Conservation (phyloP, 164 flowering plant species). For the Vitis riparia region DNA sequence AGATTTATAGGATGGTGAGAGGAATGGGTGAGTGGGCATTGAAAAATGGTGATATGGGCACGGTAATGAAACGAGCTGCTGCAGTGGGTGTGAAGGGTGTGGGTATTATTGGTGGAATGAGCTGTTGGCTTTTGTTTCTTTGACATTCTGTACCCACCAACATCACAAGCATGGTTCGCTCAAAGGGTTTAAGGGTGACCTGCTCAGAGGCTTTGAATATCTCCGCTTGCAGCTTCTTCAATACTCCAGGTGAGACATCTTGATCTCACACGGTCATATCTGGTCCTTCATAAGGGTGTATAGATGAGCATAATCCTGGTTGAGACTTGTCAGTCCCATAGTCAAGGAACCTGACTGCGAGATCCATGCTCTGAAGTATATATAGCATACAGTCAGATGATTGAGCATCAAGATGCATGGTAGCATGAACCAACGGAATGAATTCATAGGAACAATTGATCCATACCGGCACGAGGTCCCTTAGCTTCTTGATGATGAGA, state of each 20-base stretch:
- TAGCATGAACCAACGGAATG: slow-evolving; percentile 33
- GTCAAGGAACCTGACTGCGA: slow-evolving; percentile 39
- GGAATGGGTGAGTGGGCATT: no score
- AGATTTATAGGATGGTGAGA: no score
- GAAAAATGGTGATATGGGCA: no score
- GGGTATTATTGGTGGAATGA: no score
- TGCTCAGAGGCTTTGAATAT: no score
- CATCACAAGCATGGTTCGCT: no score
- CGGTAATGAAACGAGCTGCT: no score
- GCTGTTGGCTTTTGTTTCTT: no score
- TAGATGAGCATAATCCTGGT: slow-evolving; percentile 15
- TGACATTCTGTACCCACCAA: no score
- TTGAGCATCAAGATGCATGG: slow-evolving; percentile 42
- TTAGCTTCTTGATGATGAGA: slow-evolving; percentile 35
- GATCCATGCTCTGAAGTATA: slow-evolving; percentile 69
- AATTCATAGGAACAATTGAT: slow-evolving; percentile 69
- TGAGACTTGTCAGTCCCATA: slow-evolving; percentile 21
- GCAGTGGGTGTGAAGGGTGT: no score
- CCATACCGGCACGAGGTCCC: slow-evolving; percentile 63
- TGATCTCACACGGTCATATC: slow-evolving; percentile 24
- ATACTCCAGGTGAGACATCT: slow-evolving; percentile 26
- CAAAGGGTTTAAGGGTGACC: no score
- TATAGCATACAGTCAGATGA: slow-evolving; percentile 66
- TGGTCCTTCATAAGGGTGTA: slow-evolving; percentile 18
- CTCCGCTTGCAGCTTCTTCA: slow-evolving; percentile 42